These are phyloP conservation scores for Fusarium mundagurra DNA, from an alignment of 2,329 filamentous ascomycete genomes.

Conservation along the genomic window DNA sequence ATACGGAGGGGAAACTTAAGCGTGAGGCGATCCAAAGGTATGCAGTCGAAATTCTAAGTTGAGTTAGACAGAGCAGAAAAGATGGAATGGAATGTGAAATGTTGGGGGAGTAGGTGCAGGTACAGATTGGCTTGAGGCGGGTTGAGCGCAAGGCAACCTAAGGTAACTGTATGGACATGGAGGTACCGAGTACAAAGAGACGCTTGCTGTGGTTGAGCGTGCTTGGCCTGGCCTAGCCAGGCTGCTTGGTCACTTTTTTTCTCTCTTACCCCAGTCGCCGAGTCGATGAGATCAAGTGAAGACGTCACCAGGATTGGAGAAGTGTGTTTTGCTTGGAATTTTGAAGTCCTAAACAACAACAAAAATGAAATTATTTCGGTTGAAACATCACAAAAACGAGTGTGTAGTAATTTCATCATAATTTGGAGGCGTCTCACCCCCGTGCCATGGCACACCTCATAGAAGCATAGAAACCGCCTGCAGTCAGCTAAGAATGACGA, in stretches of 20 bases:
- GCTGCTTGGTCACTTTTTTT: conserved; percentile 7
- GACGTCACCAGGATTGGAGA: conserved; percentile 28
- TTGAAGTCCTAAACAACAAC: neutral
- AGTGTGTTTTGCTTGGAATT: neutral
- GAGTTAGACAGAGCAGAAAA: conserved; percentile 5
- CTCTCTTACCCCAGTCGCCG: conserved; percentile 9
- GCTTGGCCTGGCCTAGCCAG: neutral
- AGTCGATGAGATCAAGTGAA: conserved; percentile 25
- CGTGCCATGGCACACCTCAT: neutral
- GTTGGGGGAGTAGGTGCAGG: conserved; percentile 24
- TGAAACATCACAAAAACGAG: neutral
- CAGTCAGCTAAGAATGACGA: conserved; percentile 28
- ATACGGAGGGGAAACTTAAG: neutral
- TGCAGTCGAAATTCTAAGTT: conserved; percentile 9
- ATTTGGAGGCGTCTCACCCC: conserved; percentile 13
- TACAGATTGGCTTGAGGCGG: conserved; percentile 14
- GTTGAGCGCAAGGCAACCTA: conserved; percentile 8
- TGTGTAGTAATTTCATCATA: neutral
- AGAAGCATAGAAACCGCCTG: conserved; percentile 6
- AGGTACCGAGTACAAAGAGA: conserved; percentile 30
- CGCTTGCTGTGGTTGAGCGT: conserved; percentile 24
- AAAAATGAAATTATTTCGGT: neutral
- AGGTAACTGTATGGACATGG: neutral
- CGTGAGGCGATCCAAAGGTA: conserved; percentile 12
- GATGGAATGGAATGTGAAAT: conserved; percentile 34